These are phyloP conservation scores for Malassezia arunalokei DNA, from an alignment of 1,284 basidiomycete species.

Conservation along the genomic window DNA sequence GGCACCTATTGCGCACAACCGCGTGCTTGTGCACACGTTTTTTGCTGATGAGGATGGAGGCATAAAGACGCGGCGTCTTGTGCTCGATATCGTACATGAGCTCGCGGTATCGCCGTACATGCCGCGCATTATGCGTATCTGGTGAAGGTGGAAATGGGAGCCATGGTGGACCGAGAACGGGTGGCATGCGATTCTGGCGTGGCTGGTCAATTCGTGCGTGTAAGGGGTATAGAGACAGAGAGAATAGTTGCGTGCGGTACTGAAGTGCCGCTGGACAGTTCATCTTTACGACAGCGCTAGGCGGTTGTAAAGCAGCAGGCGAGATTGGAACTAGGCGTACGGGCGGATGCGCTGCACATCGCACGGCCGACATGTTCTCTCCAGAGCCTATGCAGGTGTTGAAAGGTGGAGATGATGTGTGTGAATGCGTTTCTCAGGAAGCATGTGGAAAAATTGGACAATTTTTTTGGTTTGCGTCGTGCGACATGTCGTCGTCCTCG, in stretches of 20 bases:
- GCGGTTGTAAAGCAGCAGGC: slow-evolving; percentile 6
- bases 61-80: slow-evolving; percentile 5
- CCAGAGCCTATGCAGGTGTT: too few species aligned
- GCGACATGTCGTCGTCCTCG: background rate
- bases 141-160: slow-evolving; percentile 11
- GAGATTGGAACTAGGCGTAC: slow-evolving; percentile 1
- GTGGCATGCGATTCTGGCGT: background rate
- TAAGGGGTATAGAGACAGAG: slow-evolving; percentile 9
- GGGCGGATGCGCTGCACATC: background rate
- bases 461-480: background rate
- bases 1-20: slow-evolving; percentile 23
- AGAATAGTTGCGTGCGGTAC: slow-evolving; percentile 3
- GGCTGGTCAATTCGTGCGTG: background rate
- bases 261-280: background rate
- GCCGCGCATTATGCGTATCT: slow-evolving; percentile 9
- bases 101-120: background rate
- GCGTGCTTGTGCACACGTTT: slow-evolving; percentile 32
- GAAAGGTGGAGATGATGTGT: too few species aligned
- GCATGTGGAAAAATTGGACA: background rate
- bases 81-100: background rate
- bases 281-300: background rate
- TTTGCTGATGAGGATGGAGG: slow-evolving; percentile 24
- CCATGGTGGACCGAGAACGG: slow-evolving; percentile 11
- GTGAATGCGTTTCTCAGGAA: too few species aligned
- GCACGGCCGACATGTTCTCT: too few species aligned